phyloP scores from a whole-genome alignment of 768 basidiomycete species.

The Auriscalpium vulgare region DNA sequence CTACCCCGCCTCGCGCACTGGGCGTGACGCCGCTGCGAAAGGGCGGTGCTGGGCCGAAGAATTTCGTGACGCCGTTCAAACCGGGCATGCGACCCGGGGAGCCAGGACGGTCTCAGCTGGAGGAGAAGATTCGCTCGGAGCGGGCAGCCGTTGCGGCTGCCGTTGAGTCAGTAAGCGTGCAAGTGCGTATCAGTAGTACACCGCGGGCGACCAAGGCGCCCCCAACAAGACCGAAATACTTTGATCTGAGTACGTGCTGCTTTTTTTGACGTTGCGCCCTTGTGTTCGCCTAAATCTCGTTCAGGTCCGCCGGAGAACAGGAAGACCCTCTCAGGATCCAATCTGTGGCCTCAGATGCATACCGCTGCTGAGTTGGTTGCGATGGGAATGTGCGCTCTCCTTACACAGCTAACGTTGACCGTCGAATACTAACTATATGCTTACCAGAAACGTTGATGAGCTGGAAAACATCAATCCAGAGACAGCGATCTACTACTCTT shows the following conservation, averaged over 20 bases:
- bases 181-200: not conserved
- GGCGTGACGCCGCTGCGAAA: slow-evolving; percentile 1
- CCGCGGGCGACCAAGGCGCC: not conserved
- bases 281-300: not conserved
- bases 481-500: slow-evolving; percentile 7
- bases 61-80: slow-evolving; percentile 56
- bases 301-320: slow-evolving; percentile 23
- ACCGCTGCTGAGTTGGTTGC: slow-evolving; percentile 34
- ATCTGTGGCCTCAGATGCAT: slow-evolving; percentile 43
- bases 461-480: slow-evolving; percentile 3
- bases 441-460: slow-evolving; percentile 7
- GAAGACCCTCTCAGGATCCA: slow-evolving; percentile 38
- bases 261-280: not conserved
- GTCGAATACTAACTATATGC: not conserved
- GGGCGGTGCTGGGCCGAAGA: slow-evolving; percentile 18
- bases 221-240: slow-evolving; percentile 1
- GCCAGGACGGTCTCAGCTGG: slow-evolving; percentile 24
- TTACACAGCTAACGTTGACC: too few relatives aligned
- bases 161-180: not conserved
- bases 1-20: slow-evolving; percentile 1
- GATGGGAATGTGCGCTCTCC: slow-evolving; percentile 39
- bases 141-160: not conserved
- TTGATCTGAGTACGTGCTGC: slow-evolving; percentile 8
- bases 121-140: not conserved
- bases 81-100: slow-evolving; percentile 38